These are phyloP conservation scores for Dactylonectria estremocensis DNA, from an alignment of 2,329 filamentous ascomycete species.

Conservation along the genomic window DNA sequence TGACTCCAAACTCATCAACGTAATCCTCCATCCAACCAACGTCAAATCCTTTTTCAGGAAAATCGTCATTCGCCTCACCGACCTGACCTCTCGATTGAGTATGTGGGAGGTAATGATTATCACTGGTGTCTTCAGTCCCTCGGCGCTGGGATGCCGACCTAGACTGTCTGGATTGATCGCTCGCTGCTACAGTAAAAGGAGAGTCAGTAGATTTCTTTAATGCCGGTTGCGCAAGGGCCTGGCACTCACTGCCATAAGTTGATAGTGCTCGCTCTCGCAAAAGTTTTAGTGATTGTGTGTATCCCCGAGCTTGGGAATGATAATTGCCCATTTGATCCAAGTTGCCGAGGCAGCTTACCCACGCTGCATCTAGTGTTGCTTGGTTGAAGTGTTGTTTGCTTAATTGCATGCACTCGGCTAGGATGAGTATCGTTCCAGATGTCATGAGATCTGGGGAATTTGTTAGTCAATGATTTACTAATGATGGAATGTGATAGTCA, in stretches of 20 bases:
- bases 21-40: neutral
- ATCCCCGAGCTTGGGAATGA: neutral
- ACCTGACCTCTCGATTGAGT: neutral
- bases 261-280: neutral
- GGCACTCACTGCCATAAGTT: neutral
- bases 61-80: neutral
- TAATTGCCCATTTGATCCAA: neutral
- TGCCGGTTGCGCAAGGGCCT: neutral
- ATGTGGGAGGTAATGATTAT: neutral
- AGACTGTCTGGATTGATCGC: neutral
- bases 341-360: constrained; percentile 6
- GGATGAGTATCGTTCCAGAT: constrained; percentile 3
- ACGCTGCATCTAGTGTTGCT: neutral
- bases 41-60: neutral
- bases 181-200: neutral
- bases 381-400: neutral
- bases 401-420: neutral
- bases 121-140: neutral
- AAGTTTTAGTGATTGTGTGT: neutral
- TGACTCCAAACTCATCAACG: neutral
- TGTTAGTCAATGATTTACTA: neutral
- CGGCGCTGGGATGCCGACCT: neutral
- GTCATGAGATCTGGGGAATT: constrained; percentile 3
- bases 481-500: neutral
- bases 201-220: neutral